Base-by-base conservation (phyloP, 331 rosid genomes). In the Arachis monticola region DNA sequence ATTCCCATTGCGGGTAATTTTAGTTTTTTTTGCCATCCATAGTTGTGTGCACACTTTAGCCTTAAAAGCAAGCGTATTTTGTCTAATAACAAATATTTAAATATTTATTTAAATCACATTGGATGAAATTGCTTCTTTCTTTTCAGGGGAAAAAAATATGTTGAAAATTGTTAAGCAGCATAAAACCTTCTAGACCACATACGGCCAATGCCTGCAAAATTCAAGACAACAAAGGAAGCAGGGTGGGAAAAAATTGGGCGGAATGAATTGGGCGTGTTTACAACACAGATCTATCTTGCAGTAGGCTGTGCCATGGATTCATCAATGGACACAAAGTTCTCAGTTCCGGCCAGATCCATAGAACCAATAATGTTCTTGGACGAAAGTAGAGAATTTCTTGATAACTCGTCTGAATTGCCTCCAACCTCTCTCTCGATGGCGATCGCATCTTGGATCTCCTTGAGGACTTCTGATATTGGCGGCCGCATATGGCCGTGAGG, bases 401-500 rank as follows among this genome's bases (percentile, higher is more conserved):
- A 51, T 71, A 69, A 11, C 17, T 81, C 85, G 22, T 81, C 76
- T 5, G 79, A 81, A 38, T 66, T 66, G 7, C 62, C 50, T 32
- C 60, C 70, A 0, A 51, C 74, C 58, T 77, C 93, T 65, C 82
- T 92, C 80, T 92, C 98, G 73, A 95, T 89, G 0, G 83, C 38
- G 40, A 92, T 81, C 50, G 99, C 93, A 46, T 90, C 99, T 76
- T 95, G 99, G 45, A 92, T 87, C 86, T 95, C 99, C 87, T 92
- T 95, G 10, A 95, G 83, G 55, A 95, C 97, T 72, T 95, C 97
- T 1, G 99, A 92, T n/a, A 95, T 95, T 7, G 97, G 82, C 5
- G 99, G 99, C 82, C 99, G 74, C 97, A 86, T 80, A 61, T 86
- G 84, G 22, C 92, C 99, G n/a, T 95, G 93, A 12, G 97, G 87